A percentile compares a stretch with the other conserved stretches of the same genome.
Conservation (phyloP, 2,329 filamentous ascomycete genomes). For the Lanzia echinophila region DNA sequence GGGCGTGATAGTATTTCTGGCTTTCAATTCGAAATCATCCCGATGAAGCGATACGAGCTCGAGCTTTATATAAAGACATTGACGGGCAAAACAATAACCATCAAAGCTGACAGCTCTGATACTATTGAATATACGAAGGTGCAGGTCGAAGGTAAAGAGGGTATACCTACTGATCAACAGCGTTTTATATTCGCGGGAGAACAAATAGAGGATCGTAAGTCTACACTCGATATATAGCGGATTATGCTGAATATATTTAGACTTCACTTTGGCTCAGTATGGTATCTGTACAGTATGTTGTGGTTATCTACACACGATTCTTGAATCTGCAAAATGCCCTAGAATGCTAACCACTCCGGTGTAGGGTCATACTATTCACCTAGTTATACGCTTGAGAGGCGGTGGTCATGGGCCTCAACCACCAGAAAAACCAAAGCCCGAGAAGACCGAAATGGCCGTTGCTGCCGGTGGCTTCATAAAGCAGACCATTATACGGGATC, state of each 20-base stretch:
- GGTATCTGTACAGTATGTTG: no score
- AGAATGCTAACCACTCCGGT: no score
- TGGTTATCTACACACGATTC: no score
- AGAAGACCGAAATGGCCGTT: no score
- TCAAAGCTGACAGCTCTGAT: constrained; percentile 62
- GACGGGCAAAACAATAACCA: constrained; percentile 63
- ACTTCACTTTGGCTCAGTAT: no score
- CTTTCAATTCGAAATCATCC: constrained; percentile 5
- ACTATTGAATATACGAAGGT: constrained; percentile 66
- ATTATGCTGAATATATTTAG: no score
- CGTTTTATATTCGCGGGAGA: constrained; percentile 66
- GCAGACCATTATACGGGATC: constrained; percentile 34
- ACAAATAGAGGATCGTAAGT: constrained; percentile 68
- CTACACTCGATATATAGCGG: no score
- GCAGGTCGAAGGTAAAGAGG: constrained; percentile 69
- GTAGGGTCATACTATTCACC: no score
- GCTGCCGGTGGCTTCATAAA: constrained; percentile 32
- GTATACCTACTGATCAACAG: constrained; percentile 64
- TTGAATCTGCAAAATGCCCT: no score
- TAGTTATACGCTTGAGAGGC: no score
- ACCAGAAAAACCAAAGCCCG: no score
- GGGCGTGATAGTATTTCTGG: constrained; percentile 1
- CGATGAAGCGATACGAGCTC: not conserved
- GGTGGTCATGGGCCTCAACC: no score
- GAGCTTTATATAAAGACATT: constrained; percentile 49